Evolutionary conservation across 106 monocot genomes (phyloP).

Genomic region (Gastrodia elata): DNA sequence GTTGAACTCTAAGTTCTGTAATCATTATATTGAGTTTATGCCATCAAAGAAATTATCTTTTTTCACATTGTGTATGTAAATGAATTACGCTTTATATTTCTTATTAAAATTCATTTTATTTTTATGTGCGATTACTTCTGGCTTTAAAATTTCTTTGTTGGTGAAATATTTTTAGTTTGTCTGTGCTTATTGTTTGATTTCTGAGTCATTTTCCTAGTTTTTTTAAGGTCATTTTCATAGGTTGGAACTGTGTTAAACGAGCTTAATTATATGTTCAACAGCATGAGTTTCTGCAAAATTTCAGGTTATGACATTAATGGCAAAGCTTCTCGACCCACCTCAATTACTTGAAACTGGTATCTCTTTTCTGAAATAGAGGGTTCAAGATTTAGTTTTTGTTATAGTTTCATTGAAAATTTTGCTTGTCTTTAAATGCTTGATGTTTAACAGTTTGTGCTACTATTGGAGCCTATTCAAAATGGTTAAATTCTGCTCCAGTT

Average conservation of each 20-base stretch:
- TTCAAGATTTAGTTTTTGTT: neutral
- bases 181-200: neutral
- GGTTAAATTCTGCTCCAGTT: constrained; percentile 65
- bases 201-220: neutral
- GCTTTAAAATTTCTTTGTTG: neutral
- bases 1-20: neutral
- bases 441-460: constrained; percentile 67
- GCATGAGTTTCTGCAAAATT: constrained; percentile 1
- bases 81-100: neutral
- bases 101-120: neutral
- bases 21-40: neutral
- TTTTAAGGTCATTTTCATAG: neutral
- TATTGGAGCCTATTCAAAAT: constrained; percentile 95
- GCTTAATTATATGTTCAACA: neutral
- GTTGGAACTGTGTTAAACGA: neutral
- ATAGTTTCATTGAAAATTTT: neutral
- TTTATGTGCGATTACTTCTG: neutral
- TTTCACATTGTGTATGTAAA: neutral
- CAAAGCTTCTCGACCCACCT: constrained; percentile 68
- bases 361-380: neutral
- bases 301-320: constrained; percentile 70
- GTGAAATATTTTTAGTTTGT: neutral
- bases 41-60: too few relatives aligned
- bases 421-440: neutral
- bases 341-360: constrained; percentile 74